These are phyloP conservation scores for Cytidiella melzeri DNA, from an alignment of 768 basidiomycete species.

Conservation along the genomic window DNA sequence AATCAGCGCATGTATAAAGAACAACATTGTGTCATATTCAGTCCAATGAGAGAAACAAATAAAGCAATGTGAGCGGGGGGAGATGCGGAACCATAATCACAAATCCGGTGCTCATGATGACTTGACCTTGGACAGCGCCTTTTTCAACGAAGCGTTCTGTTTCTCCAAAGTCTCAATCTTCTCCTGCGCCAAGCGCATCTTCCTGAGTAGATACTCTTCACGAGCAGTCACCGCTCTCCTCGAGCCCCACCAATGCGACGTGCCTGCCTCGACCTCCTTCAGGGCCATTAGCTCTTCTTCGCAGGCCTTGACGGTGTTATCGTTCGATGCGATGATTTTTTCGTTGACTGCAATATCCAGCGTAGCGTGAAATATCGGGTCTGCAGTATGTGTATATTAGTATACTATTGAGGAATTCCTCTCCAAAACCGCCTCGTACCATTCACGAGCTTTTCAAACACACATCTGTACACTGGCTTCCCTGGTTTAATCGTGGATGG, in stretches of 20 bases:
- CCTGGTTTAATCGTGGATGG: constrained; percentile 84
- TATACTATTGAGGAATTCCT: no score
- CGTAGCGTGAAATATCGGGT: constrained; percentile 69
- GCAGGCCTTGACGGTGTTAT: constrained; percentile 59
- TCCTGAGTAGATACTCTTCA: constrained; percentile 61
- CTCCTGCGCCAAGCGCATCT: constrained; percentile 63
- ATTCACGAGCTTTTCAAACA: constrained; percentile 75
- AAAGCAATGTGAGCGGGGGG: no score
- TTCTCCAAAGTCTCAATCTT: constrained; percentile 68
- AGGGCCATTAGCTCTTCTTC: constrained; percentile 73
- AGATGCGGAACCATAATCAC: no score
- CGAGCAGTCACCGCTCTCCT: constrained; percentile 50
- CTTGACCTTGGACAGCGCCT: constrained; percentile 36
- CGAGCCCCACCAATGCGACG: constrained; percentile 39
- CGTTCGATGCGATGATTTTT: constrained; percentile 46
- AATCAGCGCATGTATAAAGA: no score
- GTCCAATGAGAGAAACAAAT: no score
- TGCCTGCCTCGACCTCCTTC: constrained; percentile 53
- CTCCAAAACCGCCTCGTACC: constrained; percentile 38
- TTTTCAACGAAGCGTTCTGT: constrained; percentile 65
- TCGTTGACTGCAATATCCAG: constrained; percentile 82
- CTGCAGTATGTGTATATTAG: constrained; percentile 30
- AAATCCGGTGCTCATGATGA: no score
- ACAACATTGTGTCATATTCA: no score
- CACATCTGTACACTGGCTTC: constrained; percentile 82